Base-by-base conservation (phyloP, 2,329 filamentous ascomycete species). In the Aureobasidium melanogenum region DNA sequence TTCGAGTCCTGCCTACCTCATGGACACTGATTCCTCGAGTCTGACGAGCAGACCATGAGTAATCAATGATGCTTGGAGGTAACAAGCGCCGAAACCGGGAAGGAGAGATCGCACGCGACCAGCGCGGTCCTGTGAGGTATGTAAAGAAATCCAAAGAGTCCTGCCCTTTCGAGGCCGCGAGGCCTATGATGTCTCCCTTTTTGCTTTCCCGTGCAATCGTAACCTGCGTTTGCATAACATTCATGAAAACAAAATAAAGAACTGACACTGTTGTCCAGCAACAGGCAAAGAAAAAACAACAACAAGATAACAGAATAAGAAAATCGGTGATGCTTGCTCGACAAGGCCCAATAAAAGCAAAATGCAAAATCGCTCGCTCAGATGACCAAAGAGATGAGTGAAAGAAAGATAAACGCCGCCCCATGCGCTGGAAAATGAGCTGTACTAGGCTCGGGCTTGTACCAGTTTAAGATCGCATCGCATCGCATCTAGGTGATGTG, bases 301-400 rank as follows among this genome's bases (percentile, higher is more conserved):
- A 57, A 57, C 34, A 56, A 36, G 41, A 34, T n/a, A n/a, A 34
- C 19, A 39, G 19, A 56, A 44, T 12, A 12, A 46, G 17, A 57
- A 41, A 50, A 48, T 1, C 54, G 47, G 39, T 30, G 39, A 48
- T 46, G 56, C 56, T 59, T 59, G 56, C 44, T 59, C 56, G 32
- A 59, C 41, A 57, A 57, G 54, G 24, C 54, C 54, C 28, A 47
- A 57, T 26, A 46, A 46, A 59, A 44, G n/a, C 36, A 58, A 50
- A 59, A 59, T 59, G 56, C 56, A 59, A 36, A 57, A 14, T 50
- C 56, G 56, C 56, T 50, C 56, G 56, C 56, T 59, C 56, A 39
- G 14, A 59, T 39, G 34, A 59, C 41, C 14, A n/a, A 30, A 41
- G 26, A 39, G 22, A 39, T 50, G 44, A 59, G 44, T 43, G 10